Conservation (phyloP, 352 stramenopile genomes). For the Phytophthora pini region DNA sequence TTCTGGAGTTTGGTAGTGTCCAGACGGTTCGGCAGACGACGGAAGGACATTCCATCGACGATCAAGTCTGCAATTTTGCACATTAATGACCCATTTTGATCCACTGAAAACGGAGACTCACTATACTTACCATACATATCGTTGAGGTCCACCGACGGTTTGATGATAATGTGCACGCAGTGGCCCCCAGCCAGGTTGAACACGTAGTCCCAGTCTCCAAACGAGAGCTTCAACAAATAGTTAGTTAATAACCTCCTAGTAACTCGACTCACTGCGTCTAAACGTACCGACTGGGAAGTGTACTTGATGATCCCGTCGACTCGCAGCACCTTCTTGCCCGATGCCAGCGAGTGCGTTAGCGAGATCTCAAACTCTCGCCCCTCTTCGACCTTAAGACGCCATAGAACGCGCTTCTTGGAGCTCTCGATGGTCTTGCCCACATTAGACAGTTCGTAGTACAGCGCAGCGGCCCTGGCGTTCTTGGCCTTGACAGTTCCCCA, state of each 20-base stretch:
- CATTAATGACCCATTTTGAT: no score
- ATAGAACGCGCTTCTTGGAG: constrained; percentile 87
- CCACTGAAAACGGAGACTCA: neutral
- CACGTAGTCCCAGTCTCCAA: constrained; percentile 87
- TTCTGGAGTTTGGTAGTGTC: constrained; percentile 49
- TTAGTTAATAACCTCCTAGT: neutral
- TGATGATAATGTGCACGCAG: constrained; percentile 88
- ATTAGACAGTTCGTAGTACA: constrained; percentile 85
- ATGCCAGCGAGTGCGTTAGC: constrained; percentile 83
- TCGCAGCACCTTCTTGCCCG: constrained; percentile 81
- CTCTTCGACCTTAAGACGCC: constrained; percentile 83
- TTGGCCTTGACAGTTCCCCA: constrained; percentile 77
- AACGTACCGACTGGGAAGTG: constrained; percentile 68
- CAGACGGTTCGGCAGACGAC: constrained; percentile 72
- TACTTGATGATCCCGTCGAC: constrained; percentile 86
- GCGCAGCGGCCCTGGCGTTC: constrained; percentile 70
- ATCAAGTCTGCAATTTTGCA: constrained; percentile 60
- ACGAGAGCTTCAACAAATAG: constrained; percentile 52
- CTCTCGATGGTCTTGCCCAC: constrained; percentile 87
- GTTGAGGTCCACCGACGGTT: constrained; percentile 85
- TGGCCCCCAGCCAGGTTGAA: constrained; percentile 84
- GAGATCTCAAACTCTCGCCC: constrained; percentile 86
- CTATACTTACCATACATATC: constrained; percentile 81
- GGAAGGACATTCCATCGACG: constrained; percentile 83
- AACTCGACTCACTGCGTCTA: neutral